phyloP scores from a whole-genome alignment of 208 protist species.

The Phytomonas serpens region DNA sequence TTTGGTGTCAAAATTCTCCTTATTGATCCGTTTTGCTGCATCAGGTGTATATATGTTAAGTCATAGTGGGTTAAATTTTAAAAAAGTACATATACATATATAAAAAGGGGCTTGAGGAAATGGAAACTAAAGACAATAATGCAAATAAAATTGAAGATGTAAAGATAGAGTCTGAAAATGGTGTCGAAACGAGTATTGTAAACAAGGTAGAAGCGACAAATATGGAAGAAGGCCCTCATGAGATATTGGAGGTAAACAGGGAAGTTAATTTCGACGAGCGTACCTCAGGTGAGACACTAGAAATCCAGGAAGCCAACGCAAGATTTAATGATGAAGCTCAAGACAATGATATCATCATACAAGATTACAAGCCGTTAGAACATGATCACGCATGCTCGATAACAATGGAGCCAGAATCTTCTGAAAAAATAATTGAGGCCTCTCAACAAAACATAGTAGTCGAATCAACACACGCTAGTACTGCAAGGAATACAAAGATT shows the following conservation, averaged over 20 bases:
- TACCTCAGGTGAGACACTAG: background rate
- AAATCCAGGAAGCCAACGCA: background rate
- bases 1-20: background rate
- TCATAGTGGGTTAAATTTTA: background rate
- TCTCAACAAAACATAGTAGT: background rate
- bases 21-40: background rate
- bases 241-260: background rate
- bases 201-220: background rate
- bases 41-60: background rate
- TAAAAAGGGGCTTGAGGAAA: background rate
- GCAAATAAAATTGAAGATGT: background rate
- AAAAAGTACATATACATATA: background rate
- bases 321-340: background rate
- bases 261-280: background rate
- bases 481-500: background rate
- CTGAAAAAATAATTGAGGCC: background rate
- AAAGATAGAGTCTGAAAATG: background rate
- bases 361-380: background rate
- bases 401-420: background rate
- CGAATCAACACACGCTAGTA: background rate
- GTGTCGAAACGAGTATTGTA: background rate
- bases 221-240: background rate
- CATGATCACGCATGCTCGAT: background rate
- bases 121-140: background rate
- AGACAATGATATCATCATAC: background rate